phyloP scores from a whole-genome alignment of 164 flowering plant species.

The Vitis riparia region DNA sequence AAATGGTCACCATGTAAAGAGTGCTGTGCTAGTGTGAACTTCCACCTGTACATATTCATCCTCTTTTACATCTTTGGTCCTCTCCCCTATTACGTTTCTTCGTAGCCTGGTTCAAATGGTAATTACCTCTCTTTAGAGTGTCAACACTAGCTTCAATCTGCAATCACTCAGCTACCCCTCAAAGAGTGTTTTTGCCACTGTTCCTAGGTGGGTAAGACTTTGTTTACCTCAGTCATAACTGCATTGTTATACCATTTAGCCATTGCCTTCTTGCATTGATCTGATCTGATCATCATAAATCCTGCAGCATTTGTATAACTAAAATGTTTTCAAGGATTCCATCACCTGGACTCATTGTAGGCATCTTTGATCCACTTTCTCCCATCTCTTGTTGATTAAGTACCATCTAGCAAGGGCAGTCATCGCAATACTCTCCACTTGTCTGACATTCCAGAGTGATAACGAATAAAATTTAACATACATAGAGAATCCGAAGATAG shows the following conservation, averaged over 20 bases:
- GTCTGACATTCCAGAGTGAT: no score
- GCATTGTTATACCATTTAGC: neutral
- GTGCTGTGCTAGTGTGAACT: neutral
- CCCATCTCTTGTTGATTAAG: no score
- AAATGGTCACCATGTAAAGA: neutral
- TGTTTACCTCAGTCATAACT: neutral
- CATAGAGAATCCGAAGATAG: no score
- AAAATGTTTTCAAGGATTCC: no score
- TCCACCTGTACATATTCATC: neutral
- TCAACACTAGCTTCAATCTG: neutral
- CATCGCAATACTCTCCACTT: no score
- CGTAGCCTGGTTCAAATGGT: neutral
- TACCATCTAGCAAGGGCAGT: no score
- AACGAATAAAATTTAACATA: no score
- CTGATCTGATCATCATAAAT: neutral
- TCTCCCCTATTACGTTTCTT: neutral
- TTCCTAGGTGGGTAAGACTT: neutral
- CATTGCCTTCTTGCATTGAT: no score
- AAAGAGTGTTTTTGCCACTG: neutral
- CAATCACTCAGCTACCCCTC: neutral
- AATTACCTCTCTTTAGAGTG: neutral
- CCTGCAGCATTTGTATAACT: no score
- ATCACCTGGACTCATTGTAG: no score
- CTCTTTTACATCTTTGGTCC: neutral
- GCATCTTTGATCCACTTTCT: no score